Evolutionary conservation across 2,329 filamentous ascomycete species (phyloP), one percentile per base, ranked within the genome.

Genomic region (Alternaria ethzedia): DNA sequence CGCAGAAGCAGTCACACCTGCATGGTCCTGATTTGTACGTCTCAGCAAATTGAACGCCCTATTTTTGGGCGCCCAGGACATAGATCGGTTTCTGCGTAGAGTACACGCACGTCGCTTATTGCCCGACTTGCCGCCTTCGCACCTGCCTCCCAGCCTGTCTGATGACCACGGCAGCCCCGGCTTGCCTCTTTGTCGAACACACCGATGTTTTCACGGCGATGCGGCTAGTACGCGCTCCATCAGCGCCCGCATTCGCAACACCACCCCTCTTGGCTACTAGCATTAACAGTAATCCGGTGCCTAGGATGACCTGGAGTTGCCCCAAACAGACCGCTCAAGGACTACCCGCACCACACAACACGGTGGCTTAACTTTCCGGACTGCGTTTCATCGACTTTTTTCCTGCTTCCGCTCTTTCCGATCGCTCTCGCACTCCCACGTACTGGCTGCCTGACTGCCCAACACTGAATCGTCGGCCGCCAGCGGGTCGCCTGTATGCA

Each of bases 31-130:
- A 59, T 54, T 52, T 66, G 60, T 60, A 41, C 47, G 52, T 49
- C 63, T 57, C 54, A 52, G 61, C 63, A 66, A 58, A 66, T 62
- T 57, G 59, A 63, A 67, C 61, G 65, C 64, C n/a, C 67, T 72
- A 71, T 71, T 68, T 67, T 67, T 65, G 67, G 71, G 60, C 64
- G 51, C 63, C 66, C 60, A 62, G 51, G 52, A 46, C 58, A 57
- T 57, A 54, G 70, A 70, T 69, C 66, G 63, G 70, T 71, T 65
- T 64, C 61, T 64, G 57, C 55, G 58, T 54, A 28, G 49, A 63
- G 50, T 64, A 57, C 56, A 63, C 56, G 59, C 64, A 63, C 62
- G 55, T 64, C 59, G 59, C 57, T 66, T 66, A 61, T 63, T 65
- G 62, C 65, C 52, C 63, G 54, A 52, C 61, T 61, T 69, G 66